Evolutionary conservation across 2,329 filamentous ascomycete genomes (phyloP).

Genomic region (Neopestalotiopsis rosae): DNA sequence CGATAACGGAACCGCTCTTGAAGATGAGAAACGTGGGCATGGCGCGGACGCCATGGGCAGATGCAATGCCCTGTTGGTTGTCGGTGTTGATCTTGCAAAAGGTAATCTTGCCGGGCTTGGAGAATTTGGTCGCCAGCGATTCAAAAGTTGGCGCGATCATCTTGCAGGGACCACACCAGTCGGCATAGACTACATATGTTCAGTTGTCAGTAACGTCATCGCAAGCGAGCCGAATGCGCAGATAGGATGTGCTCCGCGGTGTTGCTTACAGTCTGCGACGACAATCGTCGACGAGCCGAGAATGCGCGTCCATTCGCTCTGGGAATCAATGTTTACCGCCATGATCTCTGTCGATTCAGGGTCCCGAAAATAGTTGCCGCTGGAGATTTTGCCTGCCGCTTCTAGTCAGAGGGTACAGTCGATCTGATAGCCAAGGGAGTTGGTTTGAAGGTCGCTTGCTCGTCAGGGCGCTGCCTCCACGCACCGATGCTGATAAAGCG

Average conservation of each 20-base stretch:
- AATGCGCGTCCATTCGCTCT: conserved; percentile 73
- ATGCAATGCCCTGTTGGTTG: conserved; percentile 76
- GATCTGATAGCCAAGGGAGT: background rate
- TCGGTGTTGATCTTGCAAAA: conserved; percentile 96
- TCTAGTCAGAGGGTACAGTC: background rate
- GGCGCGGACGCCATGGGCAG: conserved; percentile 78
- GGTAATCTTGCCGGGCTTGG: conserved; percentile 80
- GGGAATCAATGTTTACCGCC: conserved; percentile 64
- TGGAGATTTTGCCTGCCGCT: background rate
- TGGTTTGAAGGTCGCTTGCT: background rate
- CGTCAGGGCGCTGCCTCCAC: background rate
- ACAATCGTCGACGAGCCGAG: conserved; percentile 79
- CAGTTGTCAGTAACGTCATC: conserved; percentile 19
- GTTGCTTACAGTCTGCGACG: conserved; percentile 81
- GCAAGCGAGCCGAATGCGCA: conserved; percentile 22
- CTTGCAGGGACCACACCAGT: conserved; percentile 95
- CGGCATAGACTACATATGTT: conserved; percentile 76
- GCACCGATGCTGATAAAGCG: conserved; percentile 5
- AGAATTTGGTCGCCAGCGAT: conserved; percentile 78
- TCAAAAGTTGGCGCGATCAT: conserved; percentile 90
- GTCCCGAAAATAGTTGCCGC: background rate
- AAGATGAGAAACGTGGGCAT: conserved; percentile 97
- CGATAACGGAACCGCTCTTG: conserved; percentile 73
- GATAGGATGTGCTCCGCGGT: background rate
- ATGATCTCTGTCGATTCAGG: background rate